Conservation (phyloP, 2,329 filamentous ascomycete genomes). For the Colletotrichum paranaense region DNA sequence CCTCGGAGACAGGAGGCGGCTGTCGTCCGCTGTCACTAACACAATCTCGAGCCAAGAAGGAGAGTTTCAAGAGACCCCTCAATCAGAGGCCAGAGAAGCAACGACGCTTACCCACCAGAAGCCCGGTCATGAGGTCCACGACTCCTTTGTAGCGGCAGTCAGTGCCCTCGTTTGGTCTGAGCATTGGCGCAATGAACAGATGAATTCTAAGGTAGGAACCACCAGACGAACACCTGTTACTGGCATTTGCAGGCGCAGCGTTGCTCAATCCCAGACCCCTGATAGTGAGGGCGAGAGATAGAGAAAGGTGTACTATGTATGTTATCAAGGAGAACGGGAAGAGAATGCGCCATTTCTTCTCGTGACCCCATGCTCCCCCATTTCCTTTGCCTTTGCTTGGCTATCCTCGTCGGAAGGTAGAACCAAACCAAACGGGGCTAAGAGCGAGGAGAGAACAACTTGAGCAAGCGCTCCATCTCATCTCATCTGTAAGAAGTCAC, state of each 20-base stretch:
- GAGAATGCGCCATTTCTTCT: conserved; percentile 10
- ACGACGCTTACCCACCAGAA: conserved; percentile 1
- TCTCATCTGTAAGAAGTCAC: neutral
- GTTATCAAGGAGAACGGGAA: neutral
- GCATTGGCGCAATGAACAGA: neutral
- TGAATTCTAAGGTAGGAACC: neutral
- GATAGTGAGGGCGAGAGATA: neutral
- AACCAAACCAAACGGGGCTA: neutral
- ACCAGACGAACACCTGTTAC: neutral
- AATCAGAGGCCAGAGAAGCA: conserved; percentile 27
- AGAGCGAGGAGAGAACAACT: neutral
- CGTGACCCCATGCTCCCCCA: neutral
- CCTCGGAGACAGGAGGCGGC: conserved; percentile 24
- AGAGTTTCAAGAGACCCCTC: conserved; percentile 6
- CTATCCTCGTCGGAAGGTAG: neutral
- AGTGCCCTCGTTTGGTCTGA: neutral
- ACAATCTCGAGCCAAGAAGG: neutral
- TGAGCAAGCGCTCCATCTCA: neutral
- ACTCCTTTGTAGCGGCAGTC: neutral
- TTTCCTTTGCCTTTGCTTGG: neutral
- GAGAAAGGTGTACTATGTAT: neutral
- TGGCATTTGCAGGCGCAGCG: neutral
- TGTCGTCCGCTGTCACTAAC: conserved; percentile 27
- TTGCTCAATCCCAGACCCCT: neutral
- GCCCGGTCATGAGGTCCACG: neutral